Percentiles rank a stretch among this genome's conserved stretches.
These are phyloP conservation scores for Suillus weaverae DNA, from an alignment of 768 basidiomycete species.

Conservation along the genomic window DNA sequence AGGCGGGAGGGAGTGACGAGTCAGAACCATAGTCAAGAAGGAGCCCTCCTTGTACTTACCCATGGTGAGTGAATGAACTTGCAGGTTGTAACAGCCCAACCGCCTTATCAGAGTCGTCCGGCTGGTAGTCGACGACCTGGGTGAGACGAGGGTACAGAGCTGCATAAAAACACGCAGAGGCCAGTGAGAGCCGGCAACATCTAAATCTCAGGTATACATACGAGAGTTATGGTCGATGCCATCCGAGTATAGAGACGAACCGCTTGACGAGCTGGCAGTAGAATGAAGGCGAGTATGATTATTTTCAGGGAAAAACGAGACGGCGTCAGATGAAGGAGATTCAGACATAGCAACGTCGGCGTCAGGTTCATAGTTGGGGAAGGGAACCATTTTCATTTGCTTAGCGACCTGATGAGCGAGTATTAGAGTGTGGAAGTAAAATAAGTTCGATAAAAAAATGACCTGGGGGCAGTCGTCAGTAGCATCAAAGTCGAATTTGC, in stretches of 20 bases:
- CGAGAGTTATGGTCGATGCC: conserved; percentile 48
- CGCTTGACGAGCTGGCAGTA: conserved; percentile 56
- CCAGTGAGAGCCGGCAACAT: neutral
- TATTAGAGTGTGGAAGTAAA: conserved; percentile 24
- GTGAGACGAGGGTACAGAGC: conserved; percentile 64
- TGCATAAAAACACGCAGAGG: conserved; percentile 8
- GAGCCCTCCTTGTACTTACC: conserved; percentile 47
- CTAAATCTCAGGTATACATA: conserved; percentile 34
- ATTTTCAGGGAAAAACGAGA: conserved; percentile 52
- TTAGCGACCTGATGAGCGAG: conserved; percentile 49
- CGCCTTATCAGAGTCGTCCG: conserved; percentile 46
- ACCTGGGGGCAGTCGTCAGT: conserved; percentile 55
- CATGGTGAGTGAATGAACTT: conserved; percentile 62
- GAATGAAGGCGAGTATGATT: conserved; percentile 66
- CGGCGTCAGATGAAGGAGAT: conserved; percentile 51
- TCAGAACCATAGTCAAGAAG: conserved; percentile 15
- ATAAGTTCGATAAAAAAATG: conserved; percentile 15
- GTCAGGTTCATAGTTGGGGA: conserved; percentile 65
- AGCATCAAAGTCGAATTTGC: conserved; percentile 66
- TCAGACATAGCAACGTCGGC: conserved; percentile 71
- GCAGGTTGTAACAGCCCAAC: conserved; percentile 72
- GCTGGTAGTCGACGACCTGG: conserved; percentile 49
- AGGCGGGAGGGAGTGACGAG: conserved; percentile 8
- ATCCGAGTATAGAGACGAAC: conserved; percentile 48
- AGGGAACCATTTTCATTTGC: conserved; percentile 73